These are phyloP conservation scores for Cucurbita argyrosperma DNA, from an alignment of 306 rosid species.

Conservation along the genomic window DNA sequence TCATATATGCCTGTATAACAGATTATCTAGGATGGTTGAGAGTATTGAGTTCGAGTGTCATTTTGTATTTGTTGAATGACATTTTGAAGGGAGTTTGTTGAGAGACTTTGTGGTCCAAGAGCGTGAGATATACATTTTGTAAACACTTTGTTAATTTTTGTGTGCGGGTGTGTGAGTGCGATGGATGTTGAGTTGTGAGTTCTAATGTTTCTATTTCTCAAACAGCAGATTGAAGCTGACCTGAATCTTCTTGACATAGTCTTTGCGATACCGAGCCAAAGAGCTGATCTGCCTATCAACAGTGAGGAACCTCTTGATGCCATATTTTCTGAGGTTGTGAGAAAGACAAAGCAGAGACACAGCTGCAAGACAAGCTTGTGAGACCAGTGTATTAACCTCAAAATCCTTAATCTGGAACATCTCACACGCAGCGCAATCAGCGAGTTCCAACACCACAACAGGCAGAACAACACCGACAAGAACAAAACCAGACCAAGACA, in stretches of 20 bases:
- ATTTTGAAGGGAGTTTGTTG: no score
- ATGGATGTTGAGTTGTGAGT: not conserved
- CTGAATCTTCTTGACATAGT: constrained; percentile 20
- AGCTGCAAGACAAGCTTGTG: constrained; percentile 25
- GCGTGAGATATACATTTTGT: no score
- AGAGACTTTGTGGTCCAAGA: no score
- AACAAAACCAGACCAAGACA: constrained; percentile 29
- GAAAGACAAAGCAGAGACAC: constrained; percentile 31
- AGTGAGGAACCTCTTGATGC: constrained; percentile 28
- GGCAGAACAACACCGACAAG: constrained; percentile 24
- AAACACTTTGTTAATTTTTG: no score
- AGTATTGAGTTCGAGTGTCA: no score
- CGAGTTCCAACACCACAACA: not conserved
- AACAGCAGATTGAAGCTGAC: constrained; percentile 10
- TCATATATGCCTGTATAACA: no score
- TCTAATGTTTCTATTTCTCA: not conserved
- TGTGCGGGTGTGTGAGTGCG: no score
- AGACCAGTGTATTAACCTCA: constrained; percentile 25
- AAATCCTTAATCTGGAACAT: constrained; percentile 27
- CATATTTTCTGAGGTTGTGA: constrained; percentile 33
- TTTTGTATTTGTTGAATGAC: no score
- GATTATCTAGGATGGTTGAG: no score
- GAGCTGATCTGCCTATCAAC: constrained; percentile 23
- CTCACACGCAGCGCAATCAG: constrained; percentile 12
- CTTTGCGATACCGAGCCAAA: constrained; percentile 20